Conservation (phyloP, 2,329 filamentous ascomycete genomes). For the Stagonosporopsis cucurbitacearum region DNA sequence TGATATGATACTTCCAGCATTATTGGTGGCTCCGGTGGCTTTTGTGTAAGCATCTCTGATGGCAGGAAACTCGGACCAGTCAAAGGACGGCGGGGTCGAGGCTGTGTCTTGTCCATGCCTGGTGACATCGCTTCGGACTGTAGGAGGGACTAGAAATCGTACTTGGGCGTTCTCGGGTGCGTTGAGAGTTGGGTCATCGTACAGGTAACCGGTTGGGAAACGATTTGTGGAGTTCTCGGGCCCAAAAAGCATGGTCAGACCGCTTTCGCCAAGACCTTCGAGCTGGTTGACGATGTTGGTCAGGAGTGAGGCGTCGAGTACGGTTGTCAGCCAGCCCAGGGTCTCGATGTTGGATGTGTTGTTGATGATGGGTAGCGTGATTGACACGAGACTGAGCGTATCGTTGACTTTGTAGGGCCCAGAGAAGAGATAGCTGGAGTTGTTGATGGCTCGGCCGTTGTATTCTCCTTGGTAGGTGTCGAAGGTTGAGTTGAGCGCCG, state of each 20-base stretch:
- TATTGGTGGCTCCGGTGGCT: slow-evolving; percentile 60
- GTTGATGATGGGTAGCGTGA: slow-evolving; percentile 80
- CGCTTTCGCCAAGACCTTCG: slow-evolving; percentile 74
- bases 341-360: slow-evolving; percentile 67
- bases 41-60: slow-evolving; percentile 66
- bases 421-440: slow-evolving; percentile 69
- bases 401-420: slow-evolving; percentile 77
- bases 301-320: slow-evolving; percentile 72
- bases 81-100: slow-evolving; percentile 55
- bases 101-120: slow-evolving; percentile 38
- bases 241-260: slow-evolving; percentile 73
- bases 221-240: slow-evolving; percentile 69
- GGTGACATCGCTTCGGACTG: slow-evolving; percentile 23
- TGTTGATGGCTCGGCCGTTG: slow-evolving; percentile 53
- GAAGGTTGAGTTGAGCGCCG: slow-evolving; percentile 37
- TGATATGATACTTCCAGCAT: slow-evolving; percentile 71
- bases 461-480: slow-evolving; percentile 52
- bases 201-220: slow-evolving; percentile 48
- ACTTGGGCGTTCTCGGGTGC: slow-evolving; percentile 37
- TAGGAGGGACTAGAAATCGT: slow-evolving; percentile 45
- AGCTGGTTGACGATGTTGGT: slow-evolving; percentile 66
- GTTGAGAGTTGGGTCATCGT: slow-evolving; percentile 24
- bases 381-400: slow-evolving; percentile 76
- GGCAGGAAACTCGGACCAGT: slow-evolving; percentile 67
- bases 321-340: slow-evolving; percentile 82